Evolutionary conservation across 2,329 filamentous ascomycete species (phyloP), one percentile per base, ranked within the genome.

Genomic region (Penicillium sp.): DNA sequence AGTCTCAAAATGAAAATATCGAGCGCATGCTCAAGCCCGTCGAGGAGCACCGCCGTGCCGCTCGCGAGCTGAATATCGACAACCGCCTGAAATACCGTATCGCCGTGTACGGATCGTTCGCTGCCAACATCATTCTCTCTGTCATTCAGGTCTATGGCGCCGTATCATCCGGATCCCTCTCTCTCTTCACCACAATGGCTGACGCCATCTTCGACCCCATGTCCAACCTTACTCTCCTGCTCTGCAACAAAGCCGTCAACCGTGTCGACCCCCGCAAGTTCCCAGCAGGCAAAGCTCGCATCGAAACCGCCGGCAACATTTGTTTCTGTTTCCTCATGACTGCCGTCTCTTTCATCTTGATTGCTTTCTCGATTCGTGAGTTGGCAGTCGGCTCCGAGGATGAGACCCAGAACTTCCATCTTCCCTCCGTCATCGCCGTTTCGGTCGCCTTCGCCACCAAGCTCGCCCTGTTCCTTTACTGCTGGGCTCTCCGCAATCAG

Each of bases 321-420:
- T 86, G 88, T 55, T 99, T 99, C 75, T 96, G 92, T 75, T 96
- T 96, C 74, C 80, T 99, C 64, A 97, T 99, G 94, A 92, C 87
- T 18, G 80, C 91, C 9, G 93, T 97, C 7, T 96, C 92, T 0
- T 81, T 95, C 61, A 91, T 97, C 67, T 85, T 99, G 52, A 94
- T 99, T 65, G 91, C 93, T 21, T 90, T 97, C 71, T 92, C 92
- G 1, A 81, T 85, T 27, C 83, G 86, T 51, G 87, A 95, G 53
- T 79, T 97, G 2, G 79, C 78, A 1, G 74, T 74, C 4, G 75
- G 75, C 29, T 74, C 75, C 18, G 63, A 66, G 1, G 75, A 78
- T 0, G 75, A 79, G 1, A 82, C 80, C 13, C 88, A 88, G 63
- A 67, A 68, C 2, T 96, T 97, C 75, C 84, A 92, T 68, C 77